Evolutionary conservation across 2,329 filamentous ascomycete species (phyloP), one percentile per base, ranked within the genome.

Genomic region (Fusarium subglutinans): DNA sequence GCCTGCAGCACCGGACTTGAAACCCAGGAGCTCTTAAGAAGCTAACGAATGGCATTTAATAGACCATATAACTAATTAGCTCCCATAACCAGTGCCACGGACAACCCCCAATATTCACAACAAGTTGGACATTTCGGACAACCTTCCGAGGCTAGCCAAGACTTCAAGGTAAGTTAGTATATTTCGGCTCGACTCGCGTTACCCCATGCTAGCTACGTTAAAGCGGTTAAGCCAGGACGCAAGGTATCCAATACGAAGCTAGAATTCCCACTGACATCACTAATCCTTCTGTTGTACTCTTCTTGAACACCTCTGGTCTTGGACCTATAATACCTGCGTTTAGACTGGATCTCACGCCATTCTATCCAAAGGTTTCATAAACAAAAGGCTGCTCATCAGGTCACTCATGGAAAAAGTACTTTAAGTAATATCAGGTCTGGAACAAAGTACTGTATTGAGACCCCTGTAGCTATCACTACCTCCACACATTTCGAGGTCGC

Each of bases 221-320:
- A 9, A 7, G n/a, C 17, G n/a, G 6, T 17, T n/a, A 1, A 17
- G 11, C 5, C 8, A 11, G 41, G 41, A 11, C 7, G 41, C 5
- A 24, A 43, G 22, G 2, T 2, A 6, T n/a, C n/a, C 41, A 6
- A 43, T 7, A 24, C 8, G 3, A 6, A 2, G 14, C 5, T 1
- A 24, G n/a, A 6, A 43, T 24, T 15, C 14, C 9, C n/a, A 24
- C n/a, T 17, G 14, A n/a, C 10, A 24, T 43, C 41, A 17, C 14
- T 4, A 17, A 1, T 24, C 14, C 10, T 24, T 24, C 1, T 11
- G n/a, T 9, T 24, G n/a, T 9, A 11, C 3, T 6, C 15, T 15
- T 41, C 22, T n/a, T 14, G 22, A 9, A 9, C 14, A 15, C 8
- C 22, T 15, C 22, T 15, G 13, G 13, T 15, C 40, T 43, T 24